Evolutionary conservation across 108 stramenopile genomes (phyloP).

Genomic region (Heterococcus sp.): DNA sequence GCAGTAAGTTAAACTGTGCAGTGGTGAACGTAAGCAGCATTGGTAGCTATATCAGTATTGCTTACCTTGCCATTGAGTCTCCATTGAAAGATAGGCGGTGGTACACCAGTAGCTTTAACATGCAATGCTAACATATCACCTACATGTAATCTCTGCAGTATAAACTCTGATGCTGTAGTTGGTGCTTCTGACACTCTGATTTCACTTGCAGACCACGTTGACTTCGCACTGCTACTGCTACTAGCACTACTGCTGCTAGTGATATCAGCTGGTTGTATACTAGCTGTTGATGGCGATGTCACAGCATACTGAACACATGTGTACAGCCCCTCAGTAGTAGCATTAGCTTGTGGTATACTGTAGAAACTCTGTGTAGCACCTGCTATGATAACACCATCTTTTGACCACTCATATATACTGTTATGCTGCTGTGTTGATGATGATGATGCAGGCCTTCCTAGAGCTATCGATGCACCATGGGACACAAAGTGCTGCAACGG

Average conservation of each 20-base stretch:
- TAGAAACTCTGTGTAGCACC: not conserved
- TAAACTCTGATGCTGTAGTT: not conserved
- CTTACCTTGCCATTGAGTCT: not conserved
- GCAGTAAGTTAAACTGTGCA: too few species aligned
- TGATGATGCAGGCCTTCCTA: not conserved
- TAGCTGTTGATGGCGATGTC: too few species aligned
- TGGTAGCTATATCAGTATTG: too few species aligned
- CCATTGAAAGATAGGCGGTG: not conserved
- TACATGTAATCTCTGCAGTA: not conserved
- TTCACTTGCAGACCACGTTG: not conserved
- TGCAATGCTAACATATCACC: not conserved
- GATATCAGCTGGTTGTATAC: too few species aligned
- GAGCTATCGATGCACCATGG: not conserved
- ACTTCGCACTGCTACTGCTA: not conserved
- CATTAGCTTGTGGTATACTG: not conserved
- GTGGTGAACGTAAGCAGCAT: too few species aligned
- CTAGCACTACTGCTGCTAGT: too few species aligned
- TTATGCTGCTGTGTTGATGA: not conserved
- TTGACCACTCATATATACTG: not conserved
- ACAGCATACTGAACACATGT: not conserved
- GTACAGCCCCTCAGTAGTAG: not conserved
- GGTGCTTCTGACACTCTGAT: not conserved
- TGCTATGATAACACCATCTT: not conserved
- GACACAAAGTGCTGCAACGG: not conserved
- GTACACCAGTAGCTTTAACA: not conserved